Base-by-base conservation (phyloP, 495 filamentous ascomycete genomes). In the Talaromyces proteolyticus region DNA sequence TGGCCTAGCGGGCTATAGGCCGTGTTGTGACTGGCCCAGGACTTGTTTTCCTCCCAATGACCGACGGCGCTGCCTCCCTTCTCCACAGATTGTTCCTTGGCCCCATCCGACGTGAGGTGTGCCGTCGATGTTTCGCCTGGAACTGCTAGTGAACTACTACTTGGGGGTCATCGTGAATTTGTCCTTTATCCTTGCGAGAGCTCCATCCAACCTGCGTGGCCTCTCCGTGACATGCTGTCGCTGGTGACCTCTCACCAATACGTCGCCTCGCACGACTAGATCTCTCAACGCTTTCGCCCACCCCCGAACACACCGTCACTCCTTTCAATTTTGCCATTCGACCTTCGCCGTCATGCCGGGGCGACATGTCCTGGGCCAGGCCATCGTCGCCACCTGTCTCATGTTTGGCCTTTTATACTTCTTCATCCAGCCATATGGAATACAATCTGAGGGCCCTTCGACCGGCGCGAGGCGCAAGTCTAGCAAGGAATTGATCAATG, bases 401-500 rank as follows among this genome's bases (percentile, higher is more conserved):
- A 18, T 49, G 10, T n/a, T 49, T 41, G 20, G 20, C 22, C 22
- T 49, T n/a, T 17, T 49, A 25, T 49, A 40, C 18, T 49, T 49
- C 24, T 23, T 49, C 14, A 39, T 39, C 24, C 47, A 49, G 10
- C 47, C 47, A 18, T 49, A 19, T 20, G 47, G 38, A 17, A 14
- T 21, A 29, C 34, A 38, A 18, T 36, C 29, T 24, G 20, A 34
- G n/a, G 14, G 19, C 3, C 34, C 34, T 17, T 47, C 44, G 12
- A 39, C 47, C 34, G 19, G 34, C 37, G 38, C 34, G 25, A 24
- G 29, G 36, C 38, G 38, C 18, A 17, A 10, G 18, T 49, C 47
- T 4, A 16, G 29, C 38, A 19, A 20, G 16, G 34, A 23, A 16
- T 25, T 49, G 12, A 24, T 23, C 8, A 25, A 23, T 8, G 47